Evolutionary conservation across 805 yeast genomes (phyloP), one percentile per base, ranked within the genome.

Genomic region (Diddensiella transvaalensis): DNA sequence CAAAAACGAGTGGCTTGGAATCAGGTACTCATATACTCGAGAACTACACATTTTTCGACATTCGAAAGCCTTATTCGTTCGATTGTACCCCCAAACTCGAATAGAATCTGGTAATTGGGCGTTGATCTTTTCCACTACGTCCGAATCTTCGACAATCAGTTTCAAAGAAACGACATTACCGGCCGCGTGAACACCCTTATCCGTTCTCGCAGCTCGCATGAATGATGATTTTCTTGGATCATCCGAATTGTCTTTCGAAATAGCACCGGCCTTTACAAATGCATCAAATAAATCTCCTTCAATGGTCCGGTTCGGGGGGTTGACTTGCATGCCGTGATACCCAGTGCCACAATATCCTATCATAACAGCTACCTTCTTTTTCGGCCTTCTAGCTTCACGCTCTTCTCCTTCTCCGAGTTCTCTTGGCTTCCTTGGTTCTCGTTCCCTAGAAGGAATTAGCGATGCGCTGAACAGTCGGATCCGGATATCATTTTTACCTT

Each of bases 131-230:
- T 75, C 73, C 38, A 84, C 75, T 44, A 88, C 76, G 47, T 87
- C 83, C 11, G 75, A 79, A 60, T 90, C 96, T 62, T 88, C 96
- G 46, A 87, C 75, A 58, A 87, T 87, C 74, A 90, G 69, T 64
- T 90, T 90, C 57, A 85, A 72, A 13, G 95, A 84, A 39, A 91
- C 78, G 19, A 89, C 88, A 64, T 90, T 90, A 23, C 97, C 97
- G 1, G 96, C 96, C 10, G 98, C 97, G 68, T 90, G 98, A 21
- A 90, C 98, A 52, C 97, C 98, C 67, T 91, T 91, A 66, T 90
- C 98, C 2, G 98, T 96, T 54, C 76, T 78, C 13, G 76, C 76
- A 3, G 76, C 76, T 3, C 76, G 59, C 54, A 67, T 83, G 62
- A 91, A 86, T 0, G 93, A 89, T 46, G 82, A 79, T 63, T 90